Evolutionary conservation across 2,329 filamentous ascomycete genomes (phyloP).

Genomic region (Colletotrichum liaoningense): DNA sequence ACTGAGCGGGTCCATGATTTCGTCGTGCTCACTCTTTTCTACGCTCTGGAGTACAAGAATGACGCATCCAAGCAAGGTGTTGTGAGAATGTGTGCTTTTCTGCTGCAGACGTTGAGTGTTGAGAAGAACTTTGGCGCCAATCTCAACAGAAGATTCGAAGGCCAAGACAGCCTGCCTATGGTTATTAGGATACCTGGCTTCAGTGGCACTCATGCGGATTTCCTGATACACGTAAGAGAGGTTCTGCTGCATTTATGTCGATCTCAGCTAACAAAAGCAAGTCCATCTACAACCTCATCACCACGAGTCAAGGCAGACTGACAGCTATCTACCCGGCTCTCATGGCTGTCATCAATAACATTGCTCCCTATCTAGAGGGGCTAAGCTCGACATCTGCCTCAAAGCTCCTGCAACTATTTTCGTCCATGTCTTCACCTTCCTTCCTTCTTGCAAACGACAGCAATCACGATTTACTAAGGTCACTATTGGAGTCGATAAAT

Average conservation of each 20-base stretch:
- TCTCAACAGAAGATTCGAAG: constrained; percentile 88
- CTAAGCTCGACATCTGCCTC: constrained; percentile 80
- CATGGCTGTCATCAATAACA: constrained; percentile 92
- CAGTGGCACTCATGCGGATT: constrained; percentile 91
- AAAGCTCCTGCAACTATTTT: constrained; percentile 88
- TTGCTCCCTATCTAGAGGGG: constrained; percentile 84
- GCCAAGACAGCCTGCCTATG: constrained; percentile 86
- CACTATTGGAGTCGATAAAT: constrained; percentile 89
- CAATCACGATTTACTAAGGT: constrained; percentile 84
- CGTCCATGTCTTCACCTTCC: constrained; percentile 91
- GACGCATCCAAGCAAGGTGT: constrained; percentile 91
- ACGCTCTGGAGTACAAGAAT: constrained; percentile 88
- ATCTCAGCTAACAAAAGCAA: constrained; percentile 47
- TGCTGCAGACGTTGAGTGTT: constrained; percentile 93
- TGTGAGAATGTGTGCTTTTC: constrained; percentile 96
- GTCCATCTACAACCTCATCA: constrained; percentile 93
- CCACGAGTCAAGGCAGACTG: constrained; percentile 88
- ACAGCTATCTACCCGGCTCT: constrained; percentile 93
- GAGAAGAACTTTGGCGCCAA: constrained; percentile 91
- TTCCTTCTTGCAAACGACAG: constrained; percentile 93
- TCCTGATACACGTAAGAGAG: constrained; percentile 83
- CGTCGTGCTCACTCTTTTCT: constrained; percentile 89
- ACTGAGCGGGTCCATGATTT: constrained; percentile 95
- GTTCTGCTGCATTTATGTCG: neutral
- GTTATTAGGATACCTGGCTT: constrained; percentile 88